Evolutionary conservation across 2,329 filamentous ascomycete genomes (phyloP), one percentile per base, ranked within the genome.

Genomic region (Neopestalotiopsis rosae): DNA sequence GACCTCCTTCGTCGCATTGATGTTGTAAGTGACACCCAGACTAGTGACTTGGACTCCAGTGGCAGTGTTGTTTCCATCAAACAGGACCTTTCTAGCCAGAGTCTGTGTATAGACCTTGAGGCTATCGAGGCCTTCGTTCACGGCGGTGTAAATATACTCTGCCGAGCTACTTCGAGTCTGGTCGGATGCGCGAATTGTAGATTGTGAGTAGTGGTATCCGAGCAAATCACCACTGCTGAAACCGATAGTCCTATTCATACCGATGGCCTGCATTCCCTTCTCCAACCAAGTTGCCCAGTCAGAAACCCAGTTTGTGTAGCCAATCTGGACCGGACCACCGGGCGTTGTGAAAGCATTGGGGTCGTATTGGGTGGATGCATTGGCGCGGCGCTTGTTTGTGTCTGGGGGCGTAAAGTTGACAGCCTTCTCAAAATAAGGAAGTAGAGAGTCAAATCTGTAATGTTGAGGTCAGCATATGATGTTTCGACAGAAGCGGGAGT

Each of bases 21-120:
- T 66, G n/a, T 68, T 74, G 65, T 75, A 78, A 7, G 68, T 66
- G 24, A 74, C 4, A 40, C 74, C 73, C 1, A 68, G 52, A 0
- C 74, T 75, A 32, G 67, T 67, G 13, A 79, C 74, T 2, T 69
- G 30, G 1, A 79, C 76, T 0, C 75, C 76, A 0, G 72, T 77
- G 2, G 78, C 77, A 57, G 76, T 81, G 17, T 80, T 81, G 0
- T 78, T 70, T 0, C 58, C 56, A 59, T 84, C 73, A 61, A 87
- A 88, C 0, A 86, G 17, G 1, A 89, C 79, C 57, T 78, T 81
- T 70, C 82, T 81, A 1, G 82, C 86, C 6, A 82, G 74, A 0
- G 84, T 85, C 5, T 79, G 68, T 0, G 66, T 68, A 49, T 72
- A 74, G 10, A 74, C 67, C 49, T 70, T 70, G 38, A 73, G 64